phyloP scores from a whole-genome alignment of 768 basidiomycete species.

The Rhizopogon vulgaris region DNA sequence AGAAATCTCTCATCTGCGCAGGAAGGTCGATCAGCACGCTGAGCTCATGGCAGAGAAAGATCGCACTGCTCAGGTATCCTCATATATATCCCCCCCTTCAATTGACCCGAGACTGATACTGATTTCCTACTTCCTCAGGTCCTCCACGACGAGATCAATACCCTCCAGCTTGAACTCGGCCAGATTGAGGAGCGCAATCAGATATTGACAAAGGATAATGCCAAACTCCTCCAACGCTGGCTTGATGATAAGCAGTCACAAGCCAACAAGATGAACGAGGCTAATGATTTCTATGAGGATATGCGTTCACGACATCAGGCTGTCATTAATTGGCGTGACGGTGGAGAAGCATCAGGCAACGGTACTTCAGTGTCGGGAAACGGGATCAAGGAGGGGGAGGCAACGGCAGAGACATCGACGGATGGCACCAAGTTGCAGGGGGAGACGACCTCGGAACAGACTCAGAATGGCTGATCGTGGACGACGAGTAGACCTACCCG shows the following conservation, averaged over 20 bases:
- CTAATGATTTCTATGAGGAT: conserved; percentile 83
- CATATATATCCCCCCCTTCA: background rate
- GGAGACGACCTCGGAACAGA: conserved; percentile 71
- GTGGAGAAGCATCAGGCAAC: conserved; percentile 27
- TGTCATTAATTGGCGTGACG: conserved; percentile 52
- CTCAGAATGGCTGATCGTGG: conserved; percentile 86
- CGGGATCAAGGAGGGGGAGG: conserved; percentile 37
- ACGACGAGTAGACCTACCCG: conserved; percentile 27
- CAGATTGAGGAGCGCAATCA: conserved; percentile 86
- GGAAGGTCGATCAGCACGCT: conserved; percentile 77
- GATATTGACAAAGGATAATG: conserved; percentile 88
- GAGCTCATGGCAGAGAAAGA: conserved; percentile 89
- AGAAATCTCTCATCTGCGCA: conserved; percentile 60
- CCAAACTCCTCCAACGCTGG: conserved; percentile 93
- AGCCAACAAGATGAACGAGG: conserved; percentile 93
- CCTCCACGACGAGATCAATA: conserved; percentile 91
- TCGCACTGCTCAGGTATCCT: conserved; percentile 73
- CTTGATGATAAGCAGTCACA: conserved; percentile 90
- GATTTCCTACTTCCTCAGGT: conserved; percentile 42
- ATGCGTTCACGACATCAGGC: conserved; percentile 72
- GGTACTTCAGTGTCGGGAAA: conserved; percentile 35
- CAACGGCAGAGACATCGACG: conserved; percentile 36
- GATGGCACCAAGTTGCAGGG: conserved; percentile 70
- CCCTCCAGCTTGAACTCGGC: conserved; percentile 84
- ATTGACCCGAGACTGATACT: background rate